phyloP scores from a whole-genome alignment of 129 eudicot genomes.

The Glebionis coronaria region DNA sequence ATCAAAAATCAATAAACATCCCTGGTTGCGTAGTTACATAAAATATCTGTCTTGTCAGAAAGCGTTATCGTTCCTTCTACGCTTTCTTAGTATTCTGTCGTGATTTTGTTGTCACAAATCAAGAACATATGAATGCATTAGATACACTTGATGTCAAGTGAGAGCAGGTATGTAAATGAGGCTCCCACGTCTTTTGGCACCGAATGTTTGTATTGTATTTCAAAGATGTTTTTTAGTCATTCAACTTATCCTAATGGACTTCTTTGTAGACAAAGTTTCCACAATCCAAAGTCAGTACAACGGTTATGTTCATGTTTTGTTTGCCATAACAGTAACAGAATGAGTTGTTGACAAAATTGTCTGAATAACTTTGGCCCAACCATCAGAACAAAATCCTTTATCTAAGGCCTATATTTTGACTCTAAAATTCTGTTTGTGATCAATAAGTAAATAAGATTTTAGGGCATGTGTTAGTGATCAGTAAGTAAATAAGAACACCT shows the following conservation, averaged over 20 bases:
- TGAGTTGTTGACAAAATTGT: too few species aligned
- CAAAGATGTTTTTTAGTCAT: conserved; percentile 21
- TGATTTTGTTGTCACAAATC: not conserved
- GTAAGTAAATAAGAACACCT: too few species aligned
- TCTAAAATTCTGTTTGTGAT: too few species aligned
- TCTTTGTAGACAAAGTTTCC: conserved; percentile 14
- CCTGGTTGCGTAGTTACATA: not conserved
- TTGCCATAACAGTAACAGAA: not conserved
- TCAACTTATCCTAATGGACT: conserved; percentile 8
- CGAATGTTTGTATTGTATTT: conserved; percentile 15
- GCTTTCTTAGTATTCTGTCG: not conserved
- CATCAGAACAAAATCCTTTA: too few species aligned
- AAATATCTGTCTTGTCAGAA: not conserved
- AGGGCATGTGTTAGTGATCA: too few species aligned
- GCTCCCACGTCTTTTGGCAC: conserved; percentile 30
- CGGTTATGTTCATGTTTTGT: conserved; percentile 15
- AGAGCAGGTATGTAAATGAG: conserved; percentile 25
- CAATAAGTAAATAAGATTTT: too few species aligned
- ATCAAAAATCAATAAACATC: not conserved
- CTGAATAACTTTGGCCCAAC: too few species aligned
- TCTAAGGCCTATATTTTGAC: too few species aligned
- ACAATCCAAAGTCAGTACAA: conserved; percentile 18
- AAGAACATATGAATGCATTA: not conserved
- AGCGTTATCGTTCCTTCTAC: not conserved
- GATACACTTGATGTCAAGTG: conserved; percentile 5